These are phyloP conservation scores for Ustilago trichophora DNA, from an alignment of 1,284 basidiomycete genomes.

Conservation along the genomic window DNA sequence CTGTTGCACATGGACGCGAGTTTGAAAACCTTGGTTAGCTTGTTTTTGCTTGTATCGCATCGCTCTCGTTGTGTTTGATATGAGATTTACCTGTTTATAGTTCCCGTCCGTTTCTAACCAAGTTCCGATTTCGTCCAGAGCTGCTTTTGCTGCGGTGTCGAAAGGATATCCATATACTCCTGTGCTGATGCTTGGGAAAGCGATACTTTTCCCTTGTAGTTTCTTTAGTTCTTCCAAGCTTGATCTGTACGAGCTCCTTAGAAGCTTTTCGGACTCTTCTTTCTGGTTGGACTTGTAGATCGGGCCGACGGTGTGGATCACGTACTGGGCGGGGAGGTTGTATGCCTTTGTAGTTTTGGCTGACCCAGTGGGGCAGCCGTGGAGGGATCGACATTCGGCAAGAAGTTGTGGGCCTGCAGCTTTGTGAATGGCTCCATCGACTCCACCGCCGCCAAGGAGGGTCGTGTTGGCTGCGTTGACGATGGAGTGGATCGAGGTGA, in stretches of 20 bases:
- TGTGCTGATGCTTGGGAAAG: conserved; percentile 63
- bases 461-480: conserved; percentile 63
- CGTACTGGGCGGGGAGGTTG: conserved; percentile 72
- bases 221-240: conserved; percentile 45
- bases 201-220: conserved; percentile 31
- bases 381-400: conserved; percentile 73
- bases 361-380: conserved; percentile 81
- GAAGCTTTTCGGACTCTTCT: conserved; percentile 47
- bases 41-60: too few species aligned
- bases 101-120: conserved; percentile 40
- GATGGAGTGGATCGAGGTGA: conserved; percentile 27
- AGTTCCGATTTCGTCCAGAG: conserved; percentile 44
- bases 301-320: conserved; percentile 93
- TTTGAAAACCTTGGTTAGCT: too few species aligned
- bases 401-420: conserved; percentile 81
- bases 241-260: conserved; percentile 67
- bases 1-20: too few species aligned
- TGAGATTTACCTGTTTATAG: conserved; percentile 19
- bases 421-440: conserved; percentile 85
- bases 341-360: conserved; percentile 77
- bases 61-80: background rate
- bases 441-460: conserved; percentile 67
- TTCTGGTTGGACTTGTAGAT: conserved; percentile 70
- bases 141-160: conserved; percentile 43
- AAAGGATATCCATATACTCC: conserved; percentile 65